A percentile compares a stretch with the other conserved stretches of the same genome.
Evolutionary conservation across 2,329 filamentous ascomycete species (phyloP).

Genomic region (Dactylonectria estremocensis): DNA sequence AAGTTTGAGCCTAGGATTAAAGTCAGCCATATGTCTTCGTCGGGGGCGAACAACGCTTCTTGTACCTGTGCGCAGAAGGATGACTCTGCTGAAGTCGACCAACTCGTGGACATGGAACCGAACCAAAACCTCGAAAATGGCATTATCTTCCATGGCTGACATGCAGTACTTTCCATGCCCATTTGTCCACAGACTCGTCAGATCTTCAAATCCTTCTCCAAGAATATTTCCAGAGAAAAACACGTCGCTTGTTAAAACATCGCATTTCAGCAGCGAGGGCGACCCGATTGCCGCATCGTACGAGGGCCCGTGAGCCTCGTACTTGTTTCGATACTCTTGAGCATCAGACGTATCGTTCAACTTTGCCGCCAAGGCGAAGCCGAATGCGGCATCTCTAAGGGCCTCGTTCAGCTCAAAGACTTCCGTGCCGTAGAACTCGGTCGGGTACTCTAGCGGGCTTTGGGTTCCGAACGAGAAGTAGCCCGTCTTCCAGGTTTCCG

Average conservation of each 20-base stretch:
- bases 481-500: conserved; percentile 25
- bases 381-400: conserved; percentile 28
- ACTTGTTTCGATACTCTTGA: conserved; percentile 27
- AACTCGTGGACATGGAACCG: conserved; percentile 23
- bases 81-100: conserved; percentile 35
- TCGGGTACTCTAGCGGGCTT: conserved; percentile 28
- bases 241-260: conserved; percentile 28
- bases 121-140: conserved; percentile 25
- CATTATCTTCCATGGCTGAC: conserved; percentile 37
- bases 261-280: conserved; percentile 30
- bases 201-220: conserved; percentile 24
- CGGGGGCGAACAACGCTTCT: not conserved
- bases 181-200: conserved; percentile 26
- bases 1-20: conserved; percentile 31
- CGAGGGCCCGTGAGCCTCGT: not conserved
- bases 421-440: conserved; percentile 32
- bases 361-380: conserved; percentile 16
- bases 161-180: conserved; percentile 35
- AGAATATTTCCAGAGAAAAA: conserved; percentile 30
- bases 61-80: conserved; percentile 31
- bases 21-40: not conserved
- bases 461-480: conserved; percentile 35
- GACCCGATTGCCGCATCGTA: conserved; percentile 23
- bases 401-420: conserved; percentile 37
- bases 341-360: conserved; percentile 24